Conservation (phyloP, 139 green algal genomes). For the Bryopsis sp. region DNA sequence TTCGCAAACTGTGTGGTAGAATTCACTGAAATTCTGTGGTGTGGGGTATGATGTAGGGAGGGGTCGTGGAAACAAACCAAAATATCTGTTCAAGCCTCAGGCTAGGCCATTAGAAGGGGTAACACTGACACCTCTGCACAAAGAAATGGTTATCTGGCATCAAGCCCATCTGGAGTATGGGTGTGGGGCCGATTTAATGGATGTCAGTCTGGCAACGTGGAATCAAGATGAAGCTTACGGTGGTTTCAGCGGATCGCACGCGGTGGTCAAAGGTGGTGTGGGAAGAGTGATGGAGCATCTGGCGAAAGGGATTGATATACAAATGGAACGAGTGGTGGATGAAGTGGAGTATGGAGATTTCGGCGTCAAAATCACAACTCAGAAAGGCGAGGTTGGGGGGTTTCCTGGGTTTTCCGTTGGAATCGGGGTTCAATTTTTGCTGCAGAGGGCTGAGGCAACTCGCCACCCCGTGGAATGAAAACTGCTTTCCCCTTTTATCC, state of each 20-base stretch:
- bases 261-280: slow-evolving; percentile 66
- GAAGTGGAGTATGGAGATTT: slow-evolving; percentile 3
- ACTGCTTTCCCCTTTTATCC: too few relatives aligned
- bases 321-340: background rate
- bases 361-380: slow-evolving; percentile 2
- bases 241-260: slow-evolving; percentile 79
- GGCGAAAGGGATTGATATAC: background rate
- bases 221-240: slow-evolving; percentile 77
- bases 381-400: too few relatives aligned
- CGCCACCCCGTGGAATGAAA: too few relatives aligned
- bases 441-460: too few relatives aligned
- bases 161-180: slow-evolving; percentile 85
- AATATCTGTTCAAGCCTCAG: too few relatives aligned
- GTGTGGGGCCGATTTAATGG: slow-evolving; percentile 48
- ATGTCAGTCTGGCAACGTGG: slow-evolving; percentile 52
- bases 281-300: background rate
- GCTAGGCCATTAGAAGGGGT: too few relatives aligned
- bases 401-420: too few relatives aligned
- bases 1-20: too few relatives aligned
- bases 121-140: background rate
- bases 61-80: too few relatives aligned
- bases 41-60: too few relatives aligned
- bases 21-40: too few relatives aligned
- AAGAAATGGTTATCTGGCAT: slow-evolving; percentile 61
- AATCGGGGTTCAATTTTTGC: too few relatives aligned